phyloP scores from a whole-genome alignment of 169 alveolate genomes.

The Plasmodium coatneyi region DNA sequence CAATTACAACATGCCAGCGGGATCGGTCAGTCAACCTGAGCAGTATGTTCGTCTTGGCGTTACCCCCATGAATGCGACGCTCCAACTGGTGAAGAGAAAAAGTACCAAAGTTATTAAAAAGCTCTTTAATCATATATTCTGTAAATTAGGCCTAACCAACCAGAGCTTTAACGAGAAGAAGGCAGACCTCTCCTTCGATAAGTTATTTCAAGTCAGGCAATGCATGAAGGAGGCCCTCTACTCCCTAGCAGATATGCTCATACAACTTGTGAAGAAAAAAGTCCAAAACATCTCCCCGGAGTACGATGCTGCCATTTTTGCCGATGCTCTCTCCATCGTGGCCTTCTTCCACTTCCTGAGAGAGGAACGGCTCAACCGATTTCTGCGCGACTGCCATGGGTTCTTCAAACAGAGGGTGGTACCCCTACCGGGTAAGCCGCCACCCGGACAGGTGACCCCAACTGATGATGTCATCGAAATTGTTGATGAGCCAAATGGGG shows the following conservation, averaged over 20 bases:
- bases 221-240: slow-evolving; percentile 14
- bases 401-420: background rate
- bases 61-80: background rate
- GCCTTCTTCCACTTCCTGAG: slow-evolving; percentile 37
- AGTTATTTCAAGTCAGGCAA: slow-evolving; percentile 2
- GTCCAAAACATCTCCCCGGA: background rate
- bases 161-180: background rate
- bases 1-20: background rate
- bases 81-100: background rate
- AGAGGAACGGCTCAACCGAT: background rate
- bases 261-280: slow-evolving; percentile 22
- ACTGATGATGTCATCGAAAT: background rate
- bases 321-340: background rate
- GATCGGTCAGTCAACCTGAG: background rate
- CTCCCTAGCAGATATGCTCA: background rate
- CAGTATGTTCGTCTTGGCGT: background rate
- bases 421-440: background rate
- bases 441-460: background rate
- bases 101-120: background rate
- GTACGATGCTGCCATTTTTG: background rate
- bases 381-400: background rate
- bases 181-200: background rate
- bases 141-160: background rate
- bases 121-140: slow-evolving; percentile 14
- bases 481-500: background rate